A percentile compares a stretch with the other conserved stretches of the same genome.
Conservation (phyloP, 2,329 filamentous ascomycete species). For the Fusarium armeniacum region DNA sequence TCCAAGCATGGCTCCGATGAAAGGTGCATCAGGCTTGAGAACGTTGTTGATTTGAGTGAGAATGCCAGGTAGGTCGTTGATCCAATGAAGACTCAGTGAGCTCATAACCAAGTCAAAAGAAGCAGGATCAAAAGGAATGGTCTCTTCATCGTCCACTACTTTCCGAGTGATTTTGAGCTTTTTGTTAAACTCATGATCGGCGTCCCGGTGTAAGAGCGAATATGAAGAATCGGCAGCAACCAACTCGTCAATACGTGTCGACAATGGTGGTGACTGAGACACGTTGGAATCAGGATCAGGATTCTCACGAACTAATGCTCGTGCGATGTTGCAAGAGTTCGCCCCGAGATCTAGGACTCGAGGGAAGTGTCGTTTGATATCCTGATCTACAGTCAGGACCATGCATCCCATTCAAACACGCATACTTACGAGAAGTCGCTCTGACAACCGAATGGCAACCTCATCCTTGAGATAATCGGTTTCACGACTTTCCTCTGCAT, state of each 20-base stretch:
- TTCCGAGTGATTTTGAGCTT: slow-evolving; percentile 79
- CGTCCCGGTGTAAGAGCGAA: slow-evolving; percentile 84
- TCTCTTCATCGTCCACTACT: slow-evolving; percentile 80
- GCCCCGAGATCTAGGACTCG: slow-evolving; percentile 92
- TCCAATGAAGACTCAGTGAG: slow-evolving; percentile 93
- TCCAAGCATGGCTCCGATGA: slow-evolving; percentile 96
- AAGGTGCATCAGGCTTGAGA: slow-evolving; percentile 90
- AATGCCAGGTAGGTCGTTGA: slow-evolving; percentile 92
- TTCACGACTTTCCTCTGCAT: slow-evolving; percentile 79
- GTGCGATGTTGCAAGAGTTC: slow-evolving; percentile 94
- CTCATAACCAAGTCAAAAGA: slow-evolving; percentile 93
- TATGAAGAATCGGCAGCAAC: slow-evolving; percentile 86
- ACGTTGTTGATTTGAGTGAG: slow-evolving; percentile 87
- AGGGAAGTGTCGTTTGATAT: slow-evolving; percentile 91
- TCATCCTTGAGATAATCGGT: slow-evolving; percentile 96
- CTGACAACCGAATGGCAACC: slow-evolving; percentile 85
- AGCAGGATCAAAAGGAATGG: slow-evolving; percentile 79
- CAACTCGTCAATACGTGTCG: slow-evolving; percentile 78
- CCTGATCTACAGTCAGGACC: slow-evolving; percentile 64
- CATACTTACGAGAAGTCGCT: slow-evolving; percentile 79
- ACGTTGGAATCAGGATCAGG: slow-evolving; percentile 71
- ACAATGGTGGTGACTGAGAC: slow-evolving; percentile 74
- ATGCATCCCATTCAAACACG: neutral
- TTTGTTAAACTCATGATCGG: slow-evolving; percentile 78
- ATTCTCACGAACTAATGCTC: slow-evolving; percentile 79